A percentile compares a stretch with the other conserved stretches of the same genome.
Evolutionary conservation across 352 stramenopile genomes (phyloP).

Genomic region (Phytophthora pisi): DNA sequence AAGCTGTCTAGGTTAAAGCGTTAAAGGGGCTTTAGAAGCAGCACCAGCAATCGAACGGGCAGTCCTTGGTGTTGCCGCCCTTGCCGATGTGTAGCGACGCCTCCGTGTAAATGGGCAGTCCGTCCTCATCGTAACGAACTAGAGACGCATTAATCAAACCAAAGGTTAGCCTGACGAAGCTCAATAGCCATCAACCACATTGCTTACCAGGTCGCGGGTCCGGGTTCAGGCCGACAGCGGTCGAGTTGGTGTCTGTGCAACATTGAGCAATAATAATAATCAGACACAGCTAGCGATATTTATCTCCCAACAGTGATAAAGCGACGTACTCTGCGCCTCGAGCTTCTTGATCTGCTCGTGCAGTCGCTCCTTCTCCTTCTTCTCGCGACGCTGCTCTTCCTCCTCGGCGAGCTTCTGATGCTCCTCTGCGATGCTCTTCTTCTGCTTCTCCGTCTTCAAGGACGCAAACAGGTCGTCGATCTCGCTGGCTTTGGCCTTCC

Average conservation of each 20-base stretch:
- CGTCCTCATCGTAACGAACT: conserved; percentile 89
- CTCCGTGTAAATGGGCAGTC: conserved; percentile 88
- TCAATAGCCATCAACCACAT: not conserved
- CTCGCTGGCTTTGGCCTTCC: conserved; percentile 41
- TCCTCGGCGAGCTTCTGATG: conserved; percentile 58
- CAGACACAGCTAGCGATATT: not conserved
- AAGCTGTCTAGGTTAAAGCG: not conserved
- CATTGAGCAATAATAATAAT: conserved; percentile 3
- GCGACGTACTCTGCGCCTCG: conserved; percentile 76
- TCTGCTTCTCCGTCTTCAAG: conserved; percentile 79
- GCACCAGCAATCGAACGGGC: conserved; percentile 92
- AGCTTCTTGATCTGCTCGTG: conserved; percentile 85
- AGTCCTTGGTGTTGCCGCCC: conserved; percentile 84
- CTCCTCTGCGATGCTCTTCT: conserved; percentile 61
- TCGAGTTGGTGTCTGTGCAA: conserved; percentile 78
- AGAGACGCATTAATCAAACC: not conserved
- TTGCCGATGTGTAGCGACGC: conserved; percentile 83
- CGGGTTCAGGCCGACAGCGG: conserved; percentile 63
- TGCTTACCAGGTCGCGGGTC: conserved; percentile 73
- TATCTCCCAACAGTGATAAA: not conserved
- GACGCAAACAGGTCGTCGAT: conserved; percentile 85
- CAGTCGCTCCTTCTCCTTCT: conserved; percentile 68
- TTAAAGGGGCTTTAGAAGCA: conserved; percentile 66
- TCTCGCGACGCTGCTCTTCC: conserved; percentile 44
- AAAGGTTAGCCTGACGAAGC: conserved; percentile 3